Base-by-base conservation (phyloP, 192 early-diverging fungal genomes). In the Backusella parvicylindrica region DNA sequence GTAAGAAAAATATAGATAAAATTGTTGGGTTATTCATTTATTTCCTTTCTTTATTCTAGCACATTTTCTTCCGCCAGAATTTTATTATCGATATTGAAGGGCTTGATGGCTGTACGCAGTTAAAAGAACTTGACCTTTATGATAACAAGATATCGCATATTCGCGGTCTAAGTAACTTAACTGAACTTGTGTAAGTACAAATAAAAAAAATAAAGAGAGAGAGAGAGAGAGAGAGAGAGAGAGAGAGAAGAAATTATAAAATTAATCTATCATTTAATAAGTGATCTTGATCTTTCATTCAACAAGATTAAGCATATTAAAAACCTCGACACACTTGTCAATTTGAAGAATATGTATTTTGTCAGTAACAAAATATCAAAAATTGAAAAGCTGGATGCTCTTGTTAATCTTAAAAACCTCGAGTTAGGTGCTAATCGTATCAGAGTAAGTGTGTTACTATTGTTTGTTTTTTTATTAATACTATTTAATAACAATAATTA, bases 381-480 rank as follows among this genome's bases (percentile, higher is more conserved):
- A 0, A 97, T 99, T 63, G 89, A 94, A 73, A 91, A 93, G 63
- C 79, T 99, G 71, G 80, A 82, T 23, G 71, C 76, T 0, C 79
- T 98, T 40, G 82, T 83, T 0, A 85, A 90, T 35, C 73, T 98
- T 36, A 91, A 85, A 6, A 96, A 93, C 79, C 81, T 99, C 50
- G 98, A 99, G 79, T 88, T 99, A 0, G 98, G 98, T 16, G 96
- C 96, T 1, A 99, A 99, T 81, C 88, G 94, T 12, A 96, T 99
- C 75, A 87, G 96, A 60, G 92, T 92, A 85, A 49, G 76, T 72
- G 4, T 21, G 23, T 56, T 70, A 37, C 36, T 21, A 13, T 23
- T 28, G 5, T 66, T 68, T 2, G 18, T n/a, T n/a, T n/a, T n/a
- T n/a, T n/a, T n/a, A n/a, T n/a, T n/a, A n/a, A n/a, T n/a, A n/a